A percentile compares a stretch with the other conserved stretches of the same genome.
These are phyloP conservation scores for Pichia sp. DNA, from an alignment of 1,139 yeast genomes.

Conservation along the genomic window DNA sequence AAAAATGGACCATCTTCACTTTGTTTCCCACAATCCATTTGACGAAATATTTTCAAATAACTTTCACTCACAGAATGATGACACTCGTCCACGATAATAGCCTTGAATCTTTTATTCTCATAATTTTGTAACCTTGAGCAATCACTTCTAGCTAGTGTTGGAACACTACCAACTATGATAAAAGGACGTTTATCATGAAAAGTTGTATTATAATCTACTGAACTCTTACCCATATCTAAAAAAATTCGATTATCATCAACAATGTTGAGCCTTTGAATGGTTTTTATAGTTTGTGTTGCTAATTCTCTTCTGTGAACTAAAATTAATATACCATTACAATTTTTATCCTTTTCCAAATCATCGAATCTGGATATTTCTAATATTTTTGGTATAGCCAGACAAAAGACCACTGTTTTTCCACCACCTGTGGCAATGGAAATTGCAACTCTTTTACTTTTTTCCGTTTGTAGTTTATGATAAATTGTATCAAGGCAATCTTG, in stretches of 20 bases:
- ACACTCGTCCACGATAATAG: slow-evolving; percentile 84
- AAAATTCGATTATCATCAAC: slow-evolving; percentile 14
- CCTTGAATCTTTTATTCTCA: slow-evolving; percentile 52
- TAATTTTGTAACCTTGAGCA: slow-evolving; percentile 45
- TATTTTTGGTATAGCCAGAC: slow-evolving; percentile 53
- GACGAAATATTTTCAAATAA: slow-evolving; percentile 50
- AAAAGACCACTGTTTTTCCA: slow-evolving; percentile 84
- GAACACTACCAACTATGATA: slow-evolving; percentile 74
- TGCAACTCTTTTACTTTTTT: slow-evolving; percentile 56
- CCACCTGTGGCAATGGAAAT: slow-evolving; percentile 93
- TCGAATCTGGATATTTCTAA: slow-evolving; percentile 29
- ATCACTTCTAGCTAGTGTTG: slow-evolving; percentile 43
- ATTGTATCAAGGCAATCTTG: slow-evolving; percentile 59
- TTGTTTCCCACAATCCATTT: slow-evolving; percentile 46
- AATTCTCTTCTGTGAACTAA: slow-evolving; percentile 81
- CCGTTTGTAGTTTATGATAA: slow-evolving; percentile 37
- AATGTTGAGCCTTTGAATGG: slow-evolving; percentile 37
- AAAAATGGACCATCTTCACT: slow-evolving; percentile 34
- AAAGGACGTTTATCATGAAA: slow-evolving; percentile 16
- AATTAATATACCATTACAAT: slow-evolving; percentile 42
- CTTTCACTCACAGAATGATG: slow-evolving; percentile 82
- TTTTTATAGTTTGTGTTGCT: slow-evolving; percentile 59
- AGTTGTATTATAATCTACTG: slow-evolving; percentile 29
- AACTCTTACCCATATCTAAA: slow-evolving; percentile 59
- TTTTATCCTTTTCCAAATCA: slow-evolving; percentile 34